These are phyloP conservation scores for Chloranthus sessilifolius DNA, from an alignment of 164 flowering plant genomes.

Conservation along the genomic window DNA sequence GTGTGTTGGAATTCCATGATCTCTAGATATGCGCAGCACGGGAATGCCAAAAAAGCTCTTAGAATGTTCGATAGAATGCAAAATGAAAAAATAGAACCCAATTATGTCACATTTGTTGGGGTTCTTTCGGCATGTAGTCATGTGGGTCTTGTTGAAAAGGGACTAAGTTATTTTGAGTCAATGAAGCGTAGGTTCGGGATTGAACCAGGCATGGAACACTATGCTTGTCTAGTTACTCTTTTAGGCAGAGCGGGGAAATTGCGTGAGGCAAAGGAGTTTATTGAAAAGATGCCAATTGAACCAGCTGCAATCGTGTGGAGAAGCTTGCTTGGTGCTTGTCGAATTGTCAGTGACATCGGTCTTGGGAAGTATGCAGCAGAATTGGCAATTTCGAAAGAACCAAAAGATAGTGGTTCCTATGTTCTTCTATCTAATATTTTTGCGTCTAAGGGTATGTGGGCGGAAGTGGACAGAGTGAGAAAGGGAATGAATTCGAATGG, in stretches of 20 bases:
- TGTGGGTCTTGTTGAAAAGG: conserved; percentile 55
- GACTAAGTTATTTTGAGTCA: conserved; percentile 39
- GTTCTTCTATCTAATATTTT: conserved; percentile 45
- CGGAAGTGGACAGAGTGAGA: conserved; percentile 49
- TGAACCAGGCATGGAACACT: conserved; percentile 66
- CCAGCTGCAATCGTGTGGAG: conserved; percentile 65
- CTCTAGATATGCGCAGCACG: conserved; percentile 60
- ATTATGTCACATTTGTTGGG: conserved; percentile 59
- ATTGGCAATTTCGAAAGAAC: conserved; percentile 47
- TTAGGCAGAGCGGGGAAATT: conserved; percentile 59
- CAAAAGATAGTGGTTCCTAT: conserved; percentile 55
- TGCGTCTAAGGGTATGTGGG: conserved; percentile 59
- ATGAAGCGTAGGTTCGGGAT: conserved; percentile 37
- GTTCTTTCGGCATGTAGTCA: conserved; percentile 72
- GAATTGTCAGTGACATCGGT: conserved; percentile 28
- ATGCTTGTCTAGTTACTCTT: conserved; percentile 61
- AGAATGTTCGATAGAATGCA: conserved; percentile 39
- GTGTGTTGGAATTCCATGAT: conserved; percentile 76
- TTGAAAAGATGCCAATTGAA: conserved; percentile 53
- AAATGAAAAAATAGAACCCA: conserved; percentile 43
- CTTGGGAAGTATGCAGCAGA: conserved; percentile 53
- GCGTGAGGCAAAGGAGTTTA: conserved; percentile 47
- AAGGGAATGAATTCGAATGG: conserved; percentile 40
- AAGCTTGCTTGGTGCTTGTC: conserved; percentile 52
- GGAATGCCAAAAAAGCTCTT: conserved; percentile 53